A percentile compares a stretch with the other conserved stretches of the same genome.
Conservation (phyloP, 2,329 filamentous ascomycete genomes). For the Fusarium sp. region DNA sequence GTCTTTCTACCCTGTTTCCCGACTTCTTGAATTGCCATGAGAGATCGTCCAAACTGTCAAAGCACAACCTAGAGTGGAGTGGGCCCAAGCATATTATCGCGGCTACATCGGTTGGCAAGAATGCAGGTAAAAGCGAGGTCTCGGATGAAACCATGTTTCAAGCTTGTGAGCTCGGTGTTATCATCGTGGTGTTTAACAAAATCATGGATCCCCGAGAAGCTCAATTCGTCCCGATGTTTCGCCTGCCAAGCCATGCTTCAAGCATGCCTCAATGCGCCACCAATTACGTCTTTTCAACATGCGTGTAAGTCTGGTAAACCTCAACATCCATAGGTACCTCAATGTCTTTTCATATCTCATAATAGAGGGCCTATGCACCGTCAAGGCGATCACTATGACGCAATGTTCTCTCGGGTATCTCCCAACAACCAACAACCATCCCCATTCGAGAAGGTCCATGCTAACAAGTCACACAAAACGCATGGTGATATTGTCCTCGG, state of each 20-base stretch:
- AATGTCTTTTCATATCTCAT: background rate
- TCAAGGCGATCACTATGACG: background rate
- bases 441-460: background rate
- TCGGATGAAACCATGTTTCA: background rate
- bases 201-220: background rate
- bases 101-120: background rate
- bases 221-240: background rate
- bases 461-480: background rate
- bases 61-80: background rate
- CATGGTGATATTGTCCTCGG: background rate
- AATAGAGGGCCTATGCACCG: background rate
- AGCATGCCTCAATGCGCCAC: background rate
- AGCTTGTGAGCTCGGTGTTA: background rate
- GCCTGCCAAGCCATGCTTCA: background rate
- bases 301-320: background rate
- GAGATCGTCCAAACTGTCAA: background rate
- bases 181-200: background rate
- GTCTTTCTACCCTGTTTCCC: background rate
- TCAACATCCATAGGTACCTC: background rate
- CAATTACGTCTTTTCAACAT: background rate
- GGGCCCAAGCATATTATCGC: background rate
- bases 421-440: background rate
- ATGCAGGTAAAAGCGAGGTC: background rate
- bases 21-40: background rate
- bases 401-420: background rate